Conservation (phyloP, 2,329 filamentous ascomycete genomes). For the Geoglossum cookeanum region DNA sequence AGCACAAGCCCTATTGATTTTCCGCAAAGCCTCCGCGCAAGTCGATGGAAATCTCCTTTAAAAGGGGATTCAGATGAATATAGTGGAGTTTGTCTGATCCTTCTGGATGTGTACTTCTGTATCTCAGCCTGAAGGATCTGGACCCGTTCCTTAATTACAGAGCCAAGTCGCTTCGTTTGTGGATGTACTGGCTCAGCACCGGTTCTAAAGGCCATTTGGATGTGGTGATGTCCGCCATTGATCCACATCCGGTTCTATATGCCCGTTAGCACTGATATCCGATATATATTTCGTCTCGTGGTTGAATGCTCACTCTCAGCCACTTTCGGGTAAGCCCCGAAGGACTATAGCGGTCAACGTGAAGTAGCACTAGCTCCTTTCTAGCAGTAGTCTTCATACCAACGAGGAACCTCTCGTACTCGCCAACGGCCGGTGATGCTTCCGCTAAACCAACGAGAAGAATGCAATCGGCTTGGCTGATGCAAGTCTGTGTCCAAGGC, state of each 20-base stretch:
- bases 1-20: conserved; percentile 90
- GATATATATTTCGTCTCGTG: background rate
- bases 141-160: conserved; percentile 75
- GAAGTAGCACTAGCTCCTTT: conserved; percentile 78
- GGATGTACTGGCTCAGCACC: conserved; percentile 59
- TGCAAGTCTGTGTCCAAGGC: conserved; percentile 96
- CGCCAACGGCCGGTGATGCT: conserved; percentile 73
- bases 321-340: conserved; percentile 75
- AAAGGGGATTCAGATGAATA: conserved; percentile 85
- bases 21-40: conserved; percentile 76
- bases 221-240: conserved; percentile 91
- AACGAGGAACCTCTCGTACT: conserved; percentile 89
- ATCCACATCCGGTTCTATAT: conserved; percentile 74
- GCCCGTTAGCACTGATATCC: background rate
- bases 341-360: conserved; percentile 70
- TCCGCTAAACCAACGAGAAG: conserved; percentile 82
- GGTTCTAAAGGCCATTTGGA: conserved; percentile 79
- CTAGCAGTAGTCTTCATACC: conserved; percentile 94
- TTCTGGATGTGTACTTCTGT: conserved; percentile 91
- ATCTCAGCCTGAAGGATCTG: conserved; percentile 93
- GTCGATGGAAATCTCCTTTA: conserved; percentile 90
- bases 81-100: conserved; percentile 68
- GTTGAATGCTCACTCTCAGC: conserved; percentile 34
- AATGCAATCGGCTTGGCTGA: conserved; percentile 91
- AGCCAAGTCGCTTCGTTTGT: conserved; percentile 59